Evolutionary conservation across 106 monocot genomes (phyloP).

Genomic region (Iris macrosiphon): DNA sequence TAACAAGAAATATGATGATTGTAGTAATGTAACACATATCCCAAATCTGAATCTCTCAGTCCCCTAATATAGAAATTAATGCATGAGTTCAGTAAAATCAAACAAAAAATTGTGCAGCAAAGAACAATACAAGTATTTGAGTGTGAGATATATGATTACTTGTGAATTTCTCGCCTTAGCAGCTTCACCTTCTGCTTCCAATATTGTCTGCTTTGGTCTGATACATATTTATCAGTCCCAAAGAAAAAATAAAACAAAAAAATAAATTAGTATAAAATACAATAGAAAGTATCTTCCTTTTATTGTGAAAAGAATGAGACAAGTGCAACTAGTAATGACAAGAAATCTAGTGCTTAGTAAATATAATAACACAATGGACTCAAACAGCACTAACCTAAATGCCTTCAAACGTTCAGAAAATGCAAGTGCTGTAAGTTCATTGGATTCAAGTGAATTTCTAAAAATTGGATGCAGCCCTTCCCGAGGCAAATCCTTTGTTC

Average conservation of each 20-base stretch:
- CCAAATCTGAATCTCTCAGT: too few species aligned
- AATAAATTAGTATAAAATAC: slow-evolving; percentile 7
- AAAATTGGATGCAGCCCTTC: slow-evolving; percentile 87
- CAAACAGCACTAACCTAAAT: slow-evolving; percentile 50
- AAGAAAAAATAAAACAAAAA: not conserved
- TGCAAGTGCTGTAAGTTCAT: slow-evolving; percentile 85
- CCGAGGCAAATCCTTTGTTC: slow-evolving; percentile 69
- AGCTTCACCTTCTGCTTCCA: slow-evolving; percentile 89
- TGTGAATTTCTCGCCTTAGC: slow-evolving; percentile 56
- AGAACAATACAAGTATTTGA: slow-evolving; percentile 1
- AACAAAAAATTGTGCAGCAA: not conserved
- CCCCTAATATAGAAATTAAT: slow-evolving; percentile 8
- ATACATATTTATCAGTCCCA: slow-evolving; percentile 10
- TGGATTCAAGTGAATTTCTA: slow-evolving; percentile 41
- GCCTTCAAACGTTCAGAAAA: slow-evolving; percentile 87
- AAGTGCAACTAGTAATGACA: not conserved
- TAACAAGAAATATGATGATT: too few species aligned
- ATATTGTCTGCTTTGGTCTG: slow-evolving; percentile 94
- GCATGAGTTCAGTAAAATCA: not conserved
- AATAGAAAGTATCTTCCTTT: not conserved
- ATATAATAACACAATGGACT: not conserved
- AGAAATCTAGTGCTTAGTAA: not conserved
- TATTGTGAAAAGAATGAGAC: not conserved
- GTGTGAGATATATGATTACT: slow-evolving; percentile 44
- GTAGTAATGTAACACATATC: too few species aligned